These are phyloP conservation scores for Tieghemostelium lacteum DNA, from an alignment of 78 protist genomes.

Conservation along the genomic window DNA sequence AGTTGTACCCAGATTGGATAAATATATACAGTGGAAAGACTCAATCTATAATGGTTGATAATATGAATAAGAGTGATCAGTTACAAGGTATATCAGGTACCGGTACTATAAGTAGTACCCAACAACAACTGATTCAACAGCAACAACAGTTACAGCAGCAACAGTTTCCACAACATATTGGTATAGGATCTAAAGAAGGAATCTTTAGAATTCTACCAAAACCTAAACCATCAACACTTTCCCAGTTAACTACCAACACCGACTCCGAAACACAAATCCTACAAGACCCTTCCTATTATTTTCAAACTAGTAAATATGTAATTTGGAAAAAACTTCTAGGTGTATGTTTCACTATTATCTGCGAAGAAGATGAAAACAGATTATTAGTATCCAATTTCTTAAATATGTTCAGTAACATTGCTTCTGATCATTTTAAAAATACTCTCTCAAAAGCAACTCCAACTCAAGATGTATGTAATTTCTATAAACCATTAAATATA, in stretches of 20 bases:
- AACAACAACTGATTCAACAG: no score
- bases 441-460: conserved; percentile 15
- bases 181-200: conserved; percentile 64
- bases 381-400: conserved; percentile 33
- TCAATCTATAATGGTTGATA: neutral
- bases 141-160: neutral
- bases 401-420: conserved; percentile 13
- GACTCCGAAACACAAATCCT: no score
- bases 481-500: no score
- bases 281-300: conserved; percentile 1
- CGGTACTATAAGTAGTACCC: neutral
- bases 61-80: conserved; percentile 11
- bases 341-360: conserved; percentile 58
- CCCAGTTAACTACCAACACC: neutral
- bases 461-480: conserved; percentile 19
- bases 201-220: conserved; percentile 44
- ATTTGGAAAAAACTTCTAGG: conserved; percentile 59
- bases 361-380: conserved; percentile 72
- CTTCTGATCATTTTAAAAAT: conserved; percentile 36
- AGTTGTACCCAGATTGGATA: conserved; percentile 55
- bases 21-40: conserved; percentile 2
- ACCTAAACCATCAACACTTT: neutral
- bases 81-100: neutral
- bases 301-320: conserved; percentile 25
- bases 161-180: no score